Evolutionary conservation across 1,139 yeast species (phyloP).

Genomic region (Geotrichum cucujoidarum): DNA sequence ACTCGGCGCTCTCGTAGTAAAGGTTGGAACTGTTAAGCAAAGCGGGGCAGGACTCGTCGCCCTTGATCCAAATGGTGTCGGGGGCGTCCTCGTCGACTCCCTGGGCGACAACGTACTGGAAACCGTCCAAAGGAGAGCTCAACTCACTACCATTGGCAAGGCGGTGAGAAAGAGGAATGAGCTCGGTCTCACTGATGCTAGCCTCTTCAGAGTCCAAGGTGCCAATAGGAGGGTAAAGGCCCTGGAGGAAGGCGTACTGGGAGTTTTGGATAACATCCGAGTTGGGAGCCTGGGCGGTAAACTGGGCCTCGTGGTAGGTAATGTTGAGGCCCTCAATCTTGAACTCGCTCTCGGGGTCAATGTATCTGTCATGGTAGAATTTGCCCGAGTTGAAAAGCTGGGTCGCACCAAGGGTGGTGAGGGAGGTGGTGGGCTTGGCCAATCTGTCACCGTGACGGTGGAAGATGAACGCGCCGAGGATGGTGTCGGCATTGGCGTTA

Average conservation of each 20-base stretch:
- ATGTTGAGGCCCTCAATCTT: constrained; percentile 29
- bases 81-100: constrained; percentile 38
- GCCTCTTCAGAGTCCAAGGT: constrained; percentile 28
- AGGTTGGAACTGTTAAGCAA: constrained; percentile 32
- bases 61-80: constrained; percentile 40
- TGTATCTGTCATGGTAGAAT: constrained; percentile 41
- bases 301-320: constrained; percentile 34
- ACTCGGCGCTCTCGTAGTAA: constrained; percentile 32
- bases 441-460: constrained; percentile 47
- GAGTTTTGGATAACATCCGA: constrained; percentile 39
- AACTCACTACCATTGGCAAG: constrained; percentile 40
- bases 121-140: constrained; percentile 40
- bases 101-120: constrained; percentile 42
- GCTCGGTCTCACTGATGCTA: constrained; percentile 21
- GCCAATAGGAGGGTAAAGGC: constrained; percentile 41
- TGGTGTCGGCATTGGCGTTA: constrained; percentile 29
- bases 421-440: constrained; percentile 40
- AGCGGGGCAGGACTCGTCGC: constrained; percentile 42
- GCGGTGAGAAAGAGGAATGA: constrained; percentile 22
- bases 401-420: constrained; percentile 42
- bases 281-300: constrained; percentile 36
- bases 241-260: constrained; percentile 43
- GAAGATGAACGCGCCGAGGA: constrained; percentile 43
- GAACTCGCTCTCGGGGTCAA: constrained; percentile 33
- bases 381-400: constrained; percentile 38